Conservation (phyloP, 2,329 filamentous ascomycete species). For the Rhynchosporium agropyri region DNA sequence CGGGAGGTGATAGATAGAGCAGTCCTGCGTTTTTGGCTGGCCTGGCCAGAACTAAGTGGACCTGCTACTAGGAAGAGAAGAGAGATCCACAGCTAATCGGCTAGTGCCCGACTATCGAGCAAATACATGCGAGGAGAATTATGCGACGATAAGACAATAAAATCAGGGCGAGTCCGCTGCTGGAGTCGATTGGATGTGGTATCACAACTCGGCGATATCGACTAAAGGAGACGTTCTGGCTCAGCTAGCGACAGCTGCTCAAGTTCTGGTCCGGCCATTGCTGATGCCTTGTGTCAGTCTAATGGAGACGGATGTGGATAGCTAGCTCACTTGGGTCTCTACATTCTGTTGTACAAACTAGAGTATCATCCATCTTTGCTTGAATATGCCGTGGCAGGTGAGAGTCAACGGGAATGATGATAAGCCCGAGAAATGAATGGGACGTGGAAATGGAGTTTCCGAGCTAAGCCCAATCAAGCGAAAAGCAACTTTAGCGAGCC, state of each 20-base stretch:
- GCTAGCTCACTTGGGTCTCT: background rate
- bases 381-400: constrained; percentile 5
- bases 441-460: too few relatives aligned
- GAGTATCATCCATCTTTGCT: background rate
- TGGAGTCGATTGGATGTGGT: constrained; percentile 11
- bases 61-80: constrained; percentile 4
- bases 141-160: background rate
- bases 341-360: background rate
- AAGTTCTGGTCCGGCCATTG: background rate
- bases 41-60: background rate
- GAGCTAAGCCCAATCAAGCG: background rate
- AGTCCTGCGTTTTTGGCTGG: background rate
- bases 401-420: background rate
- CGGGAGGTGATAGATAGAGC: constrained; percentile 12
- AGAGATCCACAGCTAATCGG: constrained; percentile 8
- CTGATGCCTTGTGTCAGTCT: constrained; percentile 6
- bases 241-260: constrained; percentile 7
- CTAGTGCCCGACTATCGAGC: background rate
- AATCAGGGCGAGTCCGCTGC: background rate
- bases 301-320: background rate
- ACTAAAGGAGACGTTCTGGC: background rate
- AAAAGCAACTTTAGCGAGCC: constrained; percentile 1
- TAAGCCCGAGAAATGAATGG: constrained; percentile 11
- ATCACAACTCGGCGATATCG: constrained; percentile 15
- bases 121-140: constrained; percentile 3